phyloP scores from a whole-genome alignment of 352 stramenopile genomes.

The Phytophthora constricta region DNA sequence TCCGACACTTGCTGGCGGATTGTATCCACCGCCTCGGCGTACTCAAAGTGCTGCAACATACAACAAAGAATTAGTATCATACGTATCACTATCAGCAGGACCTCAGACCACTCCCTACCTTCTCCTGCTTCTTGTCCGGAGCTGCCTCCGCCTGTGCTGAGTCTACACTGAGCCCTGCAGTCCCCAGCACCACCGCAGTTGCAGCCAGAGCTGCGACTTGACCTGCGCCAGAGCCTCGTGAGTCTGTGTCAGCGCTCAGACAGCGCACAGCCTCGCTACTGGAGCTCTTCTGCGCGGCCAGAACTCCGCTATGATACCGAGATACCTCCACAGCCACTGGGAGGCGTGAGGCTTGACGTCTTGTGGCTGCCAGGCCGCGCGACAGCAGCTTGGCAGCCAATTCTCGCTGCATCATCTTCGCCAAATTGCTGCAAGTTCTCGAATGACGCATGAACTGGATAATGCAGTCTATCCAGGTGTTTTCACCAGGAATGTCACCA shows the following conservation, averaged over 20 bases:
- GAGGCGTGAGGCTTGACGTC: neutral
- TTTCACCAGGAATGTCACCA: too few relatives aligned
- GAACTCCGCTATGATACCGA: neutral
- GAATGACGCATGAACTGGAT: too few relatives aligned
- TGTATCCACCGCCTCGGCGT: conserved; percentile 67
- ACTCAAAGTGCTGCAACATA: conserved; percentile 64
- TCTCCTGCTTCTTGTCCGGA: conserved; percentile 35
- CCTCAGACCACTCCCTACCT: conserved; percentile 26
- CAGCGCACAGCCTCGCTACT: conserved; percentile 9
- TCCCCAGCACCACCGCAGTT: conserved; percentile 23
- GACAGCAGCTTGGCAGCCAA: conserved; percentile 22
- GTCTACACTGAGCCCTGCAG: conserved; percentile 6
- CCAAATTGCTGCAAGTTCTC: conserved; percentile 14
- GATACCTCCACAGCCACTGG: neutral
- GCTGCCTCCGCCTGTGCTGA: conserved; percentile 25
- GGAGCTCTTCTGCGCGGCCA: neutral
- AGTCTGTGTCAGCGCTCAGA: conserved; percentile 10
- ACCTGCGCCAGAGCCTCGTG: conserved; percentile 10
- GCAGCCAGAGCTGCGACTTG: conserved; percentile 24
- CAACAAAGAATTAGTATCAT: conserved; percentile 16
- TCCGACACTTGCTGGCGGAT: conserved; percentile 79
- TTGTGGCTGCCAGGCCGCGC: conserved; percentile 10
- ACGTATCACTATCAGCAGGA: conserved; percentile 1
- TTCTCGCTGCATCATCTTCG: conserved; percentile 24
- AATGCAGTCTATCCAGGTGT: too few relatives aligned